Evolutionary conservation across 2,329 filamentous ascomycete species (phyloP), one percentile per base, ranked within the genome.

Genomic region (Sporothrix luriei): DNA sequence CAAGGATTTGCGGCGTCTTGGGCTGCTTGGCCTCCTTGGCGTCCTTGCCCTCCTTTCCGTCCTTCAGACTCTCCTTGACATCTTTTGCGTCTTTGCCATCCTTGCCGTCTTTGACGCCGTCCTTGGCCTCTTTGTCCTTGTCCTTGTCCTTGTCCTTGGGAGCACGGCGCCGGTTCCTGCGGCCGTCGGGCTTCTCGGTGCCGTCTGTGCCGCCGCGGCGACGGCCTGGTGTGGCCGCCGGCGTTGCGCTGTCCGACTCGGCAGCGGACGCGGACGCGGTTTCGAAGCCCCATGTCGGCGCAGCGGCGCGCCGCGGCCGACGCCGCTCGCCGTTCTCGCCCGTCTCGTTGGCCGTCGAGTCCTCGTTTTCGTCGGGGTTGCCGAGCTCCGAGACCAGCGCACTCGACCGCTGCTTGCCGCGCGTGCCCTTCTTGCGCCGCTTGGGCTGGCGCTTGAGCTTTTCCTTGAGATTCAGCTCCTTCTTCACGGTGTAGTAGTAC

Each of bases 401-500:
- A 73, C 85, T 89, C 7, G 87, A 85, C 73, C 86, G 82, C 62
- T 87, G 84, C 77, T 89, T 88, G 48, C 82, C 83, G 75, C 86
- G 78, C 73, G 83, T 74, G 76, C 83, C 79, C 82, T 86, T 84
- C 80, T 85, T 87, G 71, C 85, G 82, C 75, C 84, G 83, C 77
- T 84, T 87, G 70, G 84, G 87, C 78, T 86, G 88, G 79, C 84
- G 88, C 78, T 87, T 89, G 40, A 90, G 83, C 78, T 91, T 92
- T 76, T 92, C 90, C 77, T 94, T 93, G 71, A 94, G 88, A 72
- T 91, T 89, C 54, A 88, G 85, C 61, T 88, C 84, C 80, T 90
- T 90, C 80, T 88, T 95, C 76, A 90, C 91, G 72, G 91, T 84
- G 78, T 95, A 95, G 79, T 95, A 95, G 78, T 94, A 93, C 76